Base-by-base conservation (phyloP, 306 rosid species). In the Dalbergia cochinchinensis region DNA sequence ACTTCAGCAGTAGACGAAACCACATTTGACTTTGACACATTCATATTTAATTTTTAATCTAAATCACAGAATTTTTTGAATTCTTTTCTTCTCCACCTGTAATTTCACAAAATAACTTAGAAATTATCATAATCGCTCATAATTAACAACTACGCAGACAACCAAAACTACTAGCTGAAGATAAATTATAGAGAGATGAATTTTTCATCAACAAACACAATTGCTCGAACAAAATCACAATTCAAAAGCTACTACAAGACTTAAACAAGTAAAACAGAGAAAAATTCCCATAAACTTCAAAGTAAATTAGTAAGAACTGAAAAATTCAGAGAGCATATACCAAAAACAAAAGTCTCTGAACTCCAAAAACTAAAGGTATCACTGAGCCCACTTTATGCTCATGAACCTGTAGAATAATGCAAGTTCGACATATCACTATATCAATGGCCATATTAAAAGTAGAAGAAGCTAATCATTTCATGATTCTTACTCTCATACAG, bases 271-370 rank as follows among this genome's bases (percentile, higher is more conserved):
- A 1, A 4, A 59, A 50, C 12, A 65, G 53, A 65, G 7, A 4
- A 64, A 22, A 50, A 16, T 1, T 4, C 39, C 3, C 39, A 34
- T 2, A 34, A 34, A 16, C 19, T 6, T 7, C 18, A 22, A 16
- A 54, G 0, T 0, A 63, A 8, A 9, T 12, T 13, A 34, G 1
- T 5, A 3, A 3, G 44, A 19, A 7, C 26, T 8, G 10, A 18
- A 50, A 13, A 6, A n/a, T 2, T 3, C 5, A 34, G 6, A n/a
- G 15, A 63, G 14, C 6, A 44, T 83, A 74, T 63, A 88, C 91
- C 91, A 13, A 88, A 88, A 77, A 88, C 87, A n/a, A n/a, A n/a
- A n/a, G n/a, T n/a, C n/a, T n/a, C n/a, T n/a, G n/a, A n/a, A n/a
- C n/a, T n/a, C n/a, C n/a, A n/a, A n/a, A n/a, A n/a, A n/a, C n/a